Percentiles rank a stretch among this genome's conserved stretches.
These are phyloP conservation scores for Symmetrospora coprosmae DNA, from an alignment of 768 basidiomycete species.

Conservation along the genomic window DNA sequence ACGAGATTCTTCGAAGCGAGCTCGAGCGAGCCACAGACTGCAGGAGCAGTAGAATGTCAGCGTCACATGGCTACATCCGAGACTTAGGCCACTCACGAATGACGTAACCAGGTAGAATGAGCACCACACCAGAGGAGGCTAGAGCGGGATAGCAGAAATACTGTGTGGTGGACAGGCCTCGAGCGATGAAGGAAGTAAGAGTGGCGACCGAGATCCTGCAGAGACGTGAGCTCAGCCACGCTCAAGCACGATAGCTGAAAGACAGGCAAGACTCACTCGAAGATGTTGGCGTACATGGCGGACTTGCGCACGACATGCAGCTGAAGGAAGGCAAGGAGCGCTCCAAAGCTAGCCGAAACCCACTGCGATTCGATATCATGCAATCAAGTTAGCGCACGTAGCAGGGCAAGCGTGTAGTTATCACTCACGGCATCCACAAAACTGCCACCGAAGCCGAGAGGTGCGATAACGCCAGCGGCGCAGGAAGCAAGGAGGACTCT, in stretches of 20 bases:
- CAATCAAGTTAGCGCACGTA: not conserved
- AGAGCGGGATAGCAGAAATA: conserved; percentile 41
- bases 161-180: conserved; percentile 38
- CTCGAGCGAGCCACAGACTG: conserved; percentile 40
- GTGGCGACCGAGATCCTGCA: conserved; percentile 38
- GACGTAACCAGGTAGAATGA: conserved; percentile 37
- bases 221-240: not conserved
- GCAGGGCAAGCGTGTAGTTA: conserved; percentile 68
- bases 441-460: conserved; percentile 51
- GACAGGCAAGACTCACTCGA: conserved; percentile 57
- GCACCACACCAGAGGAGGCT: conserved; percentile 38
- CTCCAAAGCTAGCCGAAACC: conserved; percentile 57
- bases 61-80: too few relatives aligned
- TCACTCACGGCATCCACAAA: conserved; percentile 39
- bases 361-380: conserved; percentile 38
- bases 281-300: conserved; percentile 73
- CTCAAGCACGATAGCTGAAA: not conserved
- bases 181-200: conserved; percentile 40
- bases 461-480: conserved; percentile 64
- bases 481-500: conserved; percentile 57
- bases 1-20: conserved; percentile 40
- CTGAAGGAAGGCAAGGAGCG: conserved; percentile 55
- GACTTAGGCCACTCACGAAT: conserved; percentile 26
- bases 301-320: conserved; percentile 60
- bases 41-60: not conserved